Evolutionary conservation across 257 asterid species (phyloP), one percentile per base, ranked within the genome.

Genomic region (Coffea canephora): DNA sequence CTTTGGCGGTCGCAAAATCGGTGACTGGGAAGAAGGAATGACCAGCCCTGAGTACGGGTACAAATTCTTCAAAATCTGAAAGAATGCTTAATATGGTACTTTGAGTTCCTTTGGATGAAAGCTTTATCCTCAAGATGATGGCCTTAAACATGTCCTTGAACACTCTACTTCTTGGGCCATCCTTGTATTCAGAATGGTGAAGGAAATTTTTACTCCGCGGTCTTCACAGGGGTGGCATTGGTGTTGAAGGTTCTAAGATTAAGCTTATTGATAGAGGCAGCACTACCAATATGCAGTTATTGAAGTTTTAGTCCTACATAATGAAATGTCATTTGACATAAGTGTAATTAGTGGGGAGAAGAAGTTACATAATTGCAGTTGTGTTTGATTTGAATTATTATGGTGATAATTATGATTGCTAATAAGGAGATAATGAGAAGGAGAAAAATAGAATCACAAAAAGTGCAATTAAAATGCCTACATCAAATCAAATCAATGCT

Each of bases 11-110:
- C 89, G 88, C 8, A 78, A 85, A 50, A 82, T 95, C 89, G 96
- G 97, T 57, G 98, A 95, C 84, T 95, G 98, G 98, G 99, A 95
- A 87, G 98, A 95, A 71, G 99, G 97, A 74, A 95, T 95, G 99
- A 93, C 91, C 2, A 88, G 87, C 69, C 81, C 96, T 59, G 97
- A 90, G 8, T 83, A 82, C 70, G 99, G 99, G n/a, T 95, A 93
- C 86, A 95, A 90, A 81, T 89, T 88, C 84, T 95, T 95, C 86
- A 90, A 93, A 84, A 91, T 93, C 78, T 95, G 92, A 91, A 71
- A 49, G 18, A 23, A 8, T 12, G n/a, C 23, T 55, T 50, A 4
- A 19, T 27, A 25, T 4, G 80, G 27, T 64, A 41, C 18, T 77
- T 48, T 77, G 8, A 5, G 65, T 57, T 18, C 65, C 27, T 18